phyloP scores from a whole-genome alignment of 129 eudicot species.

The Deinandra increscens region DNA sequence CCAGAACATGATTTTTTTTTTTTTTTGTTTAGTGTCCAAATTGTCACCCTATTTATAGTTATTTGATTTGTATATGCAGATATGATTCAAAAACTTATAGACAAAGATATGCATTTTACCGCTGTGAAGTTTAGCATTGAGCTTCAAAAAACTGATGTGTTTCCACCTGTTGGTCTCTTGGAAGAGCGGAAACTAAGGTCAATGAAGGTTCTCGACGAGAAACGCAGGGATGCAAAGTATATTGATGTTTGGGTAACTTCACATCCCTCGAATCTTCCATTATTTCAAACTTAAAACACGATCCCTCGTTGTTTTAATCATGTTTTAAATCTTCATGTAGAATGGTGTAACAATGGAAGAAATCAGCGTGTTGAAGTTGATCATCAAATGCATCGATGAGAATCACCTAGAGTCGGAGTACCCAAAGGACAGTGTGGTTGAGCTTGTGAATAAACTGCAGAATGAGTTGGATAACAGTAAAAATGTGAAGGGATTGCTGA shows the following conservation, averaged over 20 bases:
- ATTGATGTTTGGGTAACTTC: constrained; percentile 31
- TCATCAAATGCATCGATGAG: constrained; percentile 45
- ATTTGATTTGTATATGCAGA: constrained; percentile 29
- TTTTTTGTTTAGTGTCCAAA: too few species aligned
- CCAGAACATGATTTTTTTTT: too few species aligned
- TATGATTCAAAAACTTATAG: constrained; percentile 41
- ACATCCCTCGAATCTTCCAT: background rate
- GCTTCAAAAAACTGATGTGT: constrained; percentile 38
- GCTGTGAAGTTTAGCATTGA: constrained; percentile 49
- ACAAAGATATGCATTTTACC: constrained; percentile 34
- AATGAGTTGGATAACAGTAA: constrained; percentile 13
- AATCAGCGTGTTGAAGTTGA: constrained; percentile 35
- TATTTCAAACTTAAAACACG: background rate
- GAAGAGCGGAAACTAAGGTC: constrained; percentile 32
- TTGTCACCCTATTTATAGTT: background rate
- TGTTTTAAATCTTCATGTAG: constrained; percentile 25
- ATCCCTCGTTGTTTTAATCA: background rate
- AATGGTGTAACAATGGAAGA: constrained; percentile 34
- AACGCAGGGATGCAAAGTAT: constrained; percentile 20
- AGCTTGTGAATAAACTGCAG: constrained; percentile 36
- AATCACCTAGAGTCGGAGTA: constrained; percentile 33
- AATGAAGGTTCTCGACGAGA: constrained; percentile 19
- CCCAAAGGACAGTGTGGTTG: constrained; percentile 36
- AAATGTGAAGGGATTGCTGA: background rate
- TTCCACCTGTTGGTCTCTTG: constrained; percentile 45